Evolutionary conservation across 352 stramenopile genomes (phyloP), one percentile per base, ranked within the genome.

Genomic region (Phytophthora niederhauseri): DNA sequence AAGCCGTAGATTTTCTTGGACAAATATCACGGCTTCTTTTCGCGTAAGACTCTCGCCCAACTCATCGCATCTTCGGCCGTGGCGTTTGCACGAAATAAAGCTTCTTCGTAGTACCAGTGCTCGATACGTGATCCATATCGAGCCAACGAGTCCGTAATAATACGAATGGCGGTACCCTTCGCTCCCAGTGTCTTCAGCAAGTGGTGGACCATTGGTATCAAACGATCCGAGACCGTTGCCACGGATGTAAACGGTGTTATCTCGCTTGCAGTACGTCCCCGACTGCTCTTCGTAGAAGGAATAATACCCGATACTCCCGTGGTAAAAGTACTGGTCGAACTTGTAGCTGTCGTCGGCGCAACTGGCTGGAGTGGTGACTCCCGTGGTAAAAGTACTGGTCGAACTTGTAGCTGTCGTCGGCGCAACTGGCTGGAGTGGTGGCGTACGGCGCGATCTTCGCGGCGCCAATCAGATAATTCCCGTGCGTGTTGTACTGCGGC

Each of bases 1-100:
- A 19, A 71, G 36, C 2, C 64, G 64, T 17, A 71, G 31, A 30
- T 66, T 71, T 38, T 77, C 70, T 28, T 71, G 51, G 19, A 73
- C 60, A 43, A 77, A 77, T 7, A 77, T 54, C 2, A 72, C 45
- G 0, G 49, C 59, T 43, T 70, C 46, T 57, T 59, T 61, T 28
- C 57, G n/a, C 12, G 11, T 53, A 20, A 71, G 57, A 17, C 8
- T n/a, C 26, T 58, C 50, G 2, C 57, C 64, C 38, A 57, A 19
- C 61, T 67, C 26, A 6, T 67, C 64, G 11, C 64, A 71, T n/a
- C 54, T 57, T 12, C 28, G 57, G 19, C 64, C 64, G 30, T 71
- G 57, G 2, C 57, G 49, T n/a, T 57, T 71, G 46, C 64, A 66
- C 1, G 64, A 71, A 15, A 61, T 48, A 53, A 61, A 71, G 34